Conservation (phyloP, 2,329 filamentous ascomycete species). For the Neonectria ditissima region DNA sequence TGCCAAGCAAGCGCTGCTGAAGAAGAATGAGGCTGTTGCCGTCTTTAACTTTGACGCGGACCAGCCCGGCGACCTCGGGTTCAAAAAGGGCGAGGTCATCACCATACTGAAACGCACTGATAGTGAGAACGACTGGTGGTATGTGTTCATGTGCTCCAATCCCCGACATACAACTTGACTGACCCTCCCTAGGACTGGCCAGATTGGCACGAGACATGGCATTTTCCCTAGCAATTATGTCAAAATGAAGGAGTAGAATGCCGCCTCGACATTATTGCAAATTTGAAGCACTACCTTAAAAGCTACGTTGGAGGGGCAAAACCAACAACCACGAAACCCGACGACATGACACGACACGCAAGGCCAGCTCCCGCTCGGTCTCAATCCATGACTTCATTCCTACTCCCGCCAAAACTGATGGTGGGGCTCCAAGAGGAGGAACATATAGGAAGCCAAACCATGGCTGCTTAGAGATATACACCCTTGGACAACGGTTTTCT, state of each 20-base stretch:
- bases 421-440: constrained; percentile 11
- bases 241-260: constrained; percentile 68
- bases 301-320: background rate
- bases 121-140: constrained; percentile 96
- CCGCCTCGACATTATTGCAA: background rate
- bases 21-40: constrained; percentile 86
- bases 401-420: constrained; percentile 2
- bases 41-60: constrained; percentile 95
- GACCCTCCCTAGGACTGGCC: constrained; percentile 76
- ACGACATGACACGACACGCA: constrained; percentile 8
- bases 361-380: constrained; percentile 4
- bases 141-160: constrained; percentile 51
- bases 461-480: constrained; percentile 29
- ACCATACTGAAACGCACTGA: constrained; percentile 95
- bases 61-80: constrained; percentile 90
- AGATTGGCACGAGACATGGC: constrained; percentile 84
- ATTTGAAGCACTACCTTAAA: background rate
- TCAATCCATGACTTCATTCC: constrained; percentile 2
- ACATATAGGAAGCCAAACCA: constrained; percentile 13
- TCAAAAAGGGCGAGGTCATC: constrained; percentile 97
- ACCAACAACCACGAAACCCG: constrained; percentile 4
- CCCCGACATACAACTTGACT: background rate
- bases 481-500: constrained; percentile 19
- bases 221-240: constrained; percentile 92
- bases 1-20: constrained; percentile 65